Percentiles rank a stretch among this genome's conserved stretches.
Evolutionary conservation across 805 yeast genomes (phyloP).

Genomic region (Hanseniaspora occidentalis): DNA sequence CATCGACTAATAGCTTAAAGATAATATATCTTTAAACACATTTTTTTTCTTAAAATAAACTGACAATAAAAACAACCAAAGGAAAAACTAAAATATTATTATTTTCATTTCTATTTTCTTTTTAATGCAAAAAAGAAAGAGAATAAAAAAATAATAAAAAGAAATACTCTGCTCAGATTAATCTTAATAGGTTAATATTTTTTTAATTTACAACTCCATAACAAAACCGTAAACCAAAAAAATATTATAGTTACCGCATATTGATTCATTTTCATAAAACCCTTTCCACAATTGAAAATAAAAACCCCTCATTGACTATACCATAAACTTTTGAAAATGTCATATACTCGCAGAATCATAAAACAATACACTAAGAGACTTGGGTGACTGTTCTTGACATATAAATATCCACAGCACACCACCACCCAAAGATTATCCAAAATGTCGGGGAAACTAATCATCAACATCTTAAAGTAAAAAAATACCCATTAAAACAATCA

Average conservation of each 20-base stretch:
- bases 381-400: background rate
- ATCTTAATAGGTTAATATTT: background rate
- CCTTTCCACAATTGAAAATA: no score
- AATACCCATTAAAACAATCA: constrained; percentile 2
- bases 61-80: background rate
- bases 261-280: no score
- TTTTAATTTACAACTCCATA: no score
- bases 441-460: constrained; percentile 2
- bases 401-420: background rate
- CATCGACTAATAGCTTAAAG: background rate
- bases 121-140: background rate
- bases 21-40: background rate
- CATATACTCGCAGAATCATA: background rate
- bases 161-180: constrained; percentile 1
- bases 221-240: no score
- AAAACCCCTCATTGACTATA: no score
- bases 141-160: background rate
- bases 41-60: background rate
- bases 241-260: no score
- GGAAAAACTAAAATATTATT: no score
- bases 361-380: background rate
- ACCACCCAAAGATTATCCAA: no score
- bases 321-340: no score
- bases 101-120: no score
- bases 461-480: no score